Evolutionary conservation across 768 basidiomycete genomes (phyloP).

Genomic region (Phylloporus sp.): DNA sequence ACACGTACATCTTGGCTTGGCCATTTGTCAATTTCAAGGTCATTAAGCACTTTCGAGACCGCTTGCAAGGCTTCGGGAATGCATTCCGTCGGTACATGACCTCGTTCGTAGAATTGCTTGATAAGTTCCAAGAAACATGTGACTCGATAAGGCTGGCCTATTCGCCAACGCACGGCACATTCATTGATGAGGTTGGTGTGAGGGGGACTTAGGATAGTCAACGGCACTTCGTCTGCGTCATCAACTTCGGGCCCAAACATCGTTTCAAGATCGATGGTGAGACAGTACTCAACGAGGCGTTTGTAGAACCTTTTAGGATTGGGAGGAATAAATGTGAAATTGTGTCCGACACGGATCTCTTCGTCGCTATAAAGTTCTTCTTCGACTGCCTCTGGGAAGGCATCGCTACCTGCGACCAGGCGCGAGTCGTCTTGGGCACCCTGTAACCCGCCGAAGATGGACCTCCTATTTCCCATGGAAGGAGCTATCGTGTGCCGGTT

Average conservation of each 20-base stretch:
- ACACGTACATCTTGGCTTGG: constrained; percentile 70
- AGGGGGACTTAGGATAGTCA: constrained; percentile 77
- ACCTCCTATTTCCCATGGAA: constrained; percentile 67
- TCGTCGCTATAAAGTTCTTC: constrained; percentile 55
- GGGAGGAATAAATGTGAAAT: constrained; percentile 88
- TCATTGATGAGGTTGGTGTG: constrained; percentile 85
- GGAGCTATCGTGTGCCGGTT: constrained; percentile 51
- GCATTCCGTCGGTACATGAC: constrained; percentile 91
- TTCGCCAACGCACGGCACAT: constrained; percentile 86
- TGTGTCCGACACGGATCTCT: constrained; percentile 63
- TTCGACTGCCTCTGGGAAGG: constrained; percentile 31
- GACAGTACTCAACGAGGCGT: constrained; percentile 75
- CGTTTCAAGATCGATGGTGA: constrained; percentile 79
- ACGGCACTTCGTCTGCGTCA: constrained; percentile 90
- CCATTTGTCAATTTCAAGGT: constrained; percentile 74
- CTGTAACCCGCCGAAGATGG: constrained; percentile 39
- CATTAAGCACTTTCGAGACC: constrained; percentile 63
- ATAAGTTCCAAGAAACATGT: constrained; percentile 83
- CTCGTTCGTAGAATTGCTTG: constrained; percentile 79
- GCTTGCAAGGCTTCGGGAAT: constrained; percentile 83
- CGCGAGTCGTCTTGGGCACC: constrained; percentile 7
- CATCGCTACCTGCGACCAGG: constrained; percentile 13
- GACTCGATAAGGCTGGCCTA: constrained; percentile 71
- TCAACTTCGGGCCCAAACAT: constrained; percentile 91
- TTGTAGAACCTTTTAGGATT: constrained; percentile 84